A percentile compares a stretch with the other conserved stretches of the same genome.
Conservation (phyloP, 306 rosid species). For the Lathyrus aphaca region DNA sequence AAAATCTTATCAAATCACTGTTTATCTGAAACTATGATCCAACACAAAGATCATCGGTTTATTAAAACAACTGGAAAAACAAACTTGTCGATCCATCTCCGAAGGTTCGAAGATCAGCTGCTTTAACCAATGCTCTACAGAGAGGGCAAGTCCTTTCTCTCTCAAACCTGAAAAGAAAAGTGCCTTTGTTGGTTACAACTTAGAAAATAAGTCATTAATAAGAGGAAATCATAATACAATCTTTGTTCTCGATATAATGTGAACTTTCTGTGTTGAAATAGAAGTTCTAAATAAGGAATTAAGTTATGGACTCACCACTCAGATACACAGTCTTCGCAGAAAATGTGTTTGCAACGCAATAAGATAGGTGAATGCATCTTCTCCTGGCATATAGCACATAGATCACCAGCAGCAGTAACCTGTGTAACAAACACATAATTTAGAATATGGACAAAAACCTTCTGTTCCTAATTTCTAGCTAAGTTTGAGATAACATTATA, state of each 20-base stretch:
- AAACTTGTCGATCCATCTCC: slow-evolving; percentile 93
- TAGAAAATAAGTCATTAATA: not conserved
- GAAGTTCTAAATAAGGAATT: slow-evolving; percentile 25
- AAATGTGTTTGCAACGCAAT: slow-evolving; percentile 85
- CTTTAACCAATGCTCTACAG: slow-evolving; percentile 87
- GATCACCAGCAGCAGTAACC: slow-evolving; percentile 85
- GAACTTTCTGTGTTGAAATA: not conserved
- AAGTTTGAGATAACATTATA: not conserved
- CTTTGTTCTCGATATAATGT: not conserved
- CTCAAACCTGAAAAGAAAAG: slow-evolving; percentile 74
- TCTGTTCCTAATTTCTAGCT: slow-evolving; percentile 7
- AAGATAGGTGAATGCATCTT: slow-evolving; percentile 85
- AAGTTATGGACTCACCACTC: slow-evolving; percentile 73
- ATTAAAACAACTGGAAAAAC: slow-evolving; percentile 74
- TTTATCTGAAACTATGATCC: slow-evolving; percentile 36
- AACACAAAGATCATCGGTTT: slow-evolving; percentile 15
- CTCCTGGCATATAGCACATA: slow-evolving; percentile 97
- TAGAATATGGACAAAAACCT: slow-evolving; percentile 7
- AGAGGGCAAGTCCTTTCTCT: slow-evolving; percentile 95
- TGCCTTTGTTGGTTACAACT: slow-evolving; percentile 34
- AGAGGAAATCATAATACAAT: not conserved
- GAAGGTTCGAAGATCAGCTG: slow-evolving; percentile 73
- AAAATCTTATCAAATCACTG: slow-evolving; percentile 30
- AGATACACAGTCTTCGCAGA: slow-evolving; percentile 91
- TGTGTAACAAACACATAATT: slow-evolving; percentile 40